These are phyloP conservation scores for Zelonia costaricensis DNA, from an alignment of 208 protist genomes.

Conservation along the genomic window DNA sequence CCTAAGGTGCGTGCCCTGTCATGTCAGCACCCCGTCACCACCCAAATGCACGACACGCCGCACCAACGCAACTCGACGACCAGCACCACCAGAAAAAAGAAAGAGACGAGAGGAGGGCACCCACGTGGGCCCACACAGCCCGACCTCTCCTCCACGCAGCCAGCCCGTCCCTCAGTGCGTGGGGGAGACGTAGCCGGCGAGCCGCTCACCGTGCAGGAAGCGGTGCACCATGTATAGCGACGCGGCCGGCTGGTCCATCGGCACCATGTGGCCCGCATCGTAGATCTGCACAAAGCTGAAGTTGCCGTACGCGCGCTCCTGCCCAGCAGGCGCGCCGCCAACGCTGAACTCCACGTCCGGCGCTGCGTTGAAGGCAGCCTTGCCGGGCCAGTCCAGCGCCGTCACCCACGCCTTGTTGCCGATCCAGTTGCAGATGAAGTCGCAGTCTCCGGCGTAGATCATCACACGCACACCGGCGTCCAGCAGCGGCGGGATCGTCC, in stretches of 20 bases:
- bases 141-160: not conserved
- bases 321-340: conserved; percentile 22
- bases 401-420: conserved; percentile 86
- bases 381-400: conserved; percentile 72
- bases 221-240: conserved; percentile 48
- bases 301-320: conserved; percentile 32
- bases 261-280: conserved; percentile 90
- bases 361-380: conserved; percentile 54
- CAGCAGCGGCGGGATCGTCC: conserved; percentile 61
- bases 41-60: too few species aligned
- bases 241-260: conserved; percentile 77
- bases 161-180: not conserved
- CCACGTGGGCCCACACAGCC: too few species aligned
- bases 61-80: too few species aligned
- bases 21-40: too few species aligned
- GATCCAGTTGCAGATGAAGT: conserved; percentile 94
- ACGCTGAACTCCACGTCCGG: conserved; percentile 41
- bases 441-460: conserved; percentile 90
- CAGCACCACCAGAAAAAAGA: too few species aligned
- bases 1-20: too few species aligned
- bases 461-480: conserved; percentile 71
- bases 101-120: too few species aligned
- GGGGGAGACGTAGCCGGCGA: not conserved
- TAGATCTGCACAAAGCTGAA: conserved; percentile 84
- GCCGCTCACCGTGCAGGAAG: conserved; percentile 37